Percentiles rank a stretch among this genome's conserved stretches.
These are phyloP conservation scores for Solanum corneliomulleri DNA, from an alignment of 257 asterid species.

Conservation along the genomic window DNA sequence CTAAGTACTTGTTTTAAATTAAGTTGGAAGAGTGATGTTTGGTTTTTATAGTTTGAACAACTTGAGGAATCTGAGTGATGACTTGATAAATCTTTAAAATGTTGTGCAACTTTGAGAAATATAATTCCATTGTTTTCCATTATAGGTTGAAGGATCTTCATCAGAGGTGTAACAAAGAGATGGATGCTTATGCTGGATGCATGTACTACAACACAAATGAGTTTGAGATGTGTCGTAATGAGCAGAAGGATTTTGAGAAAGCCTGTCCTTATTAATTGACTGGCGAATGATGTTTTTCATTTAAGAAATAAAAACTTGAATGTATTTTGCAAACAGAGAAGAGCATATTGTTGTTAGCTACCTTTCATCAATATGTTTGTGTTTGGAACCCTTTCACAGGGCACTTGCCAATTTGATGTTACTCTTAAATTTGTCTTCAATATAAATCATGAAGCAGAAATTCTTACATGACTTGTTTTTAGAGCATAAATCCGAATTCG, in stretches of 20 bases:
- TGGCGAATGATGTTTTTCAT: not conserved
- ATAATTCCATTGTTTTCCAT: not conserved
- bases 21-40: not conserved
- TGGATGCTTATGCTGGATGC: conserved; percentile 88
- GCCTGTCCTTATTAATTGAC: conserved; percentile 42
- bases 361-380: not conserved
- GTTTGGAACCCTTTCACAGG: not conserved
- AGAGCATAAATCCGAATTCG: not conserved
- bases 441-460: not conserved
- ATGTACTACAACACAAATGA: conserved; percentile 91
- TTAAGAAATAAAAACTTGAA: not conserved
- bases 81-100: not conserved
- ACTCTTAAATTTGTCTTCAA: not conserved
- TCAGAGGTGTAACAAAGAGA: conserved; percentile 78
- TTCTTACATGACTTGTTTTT: not conserved
- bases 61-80: not conserved
- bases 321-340: not conserved
- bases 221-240: conserved; percentile 85
- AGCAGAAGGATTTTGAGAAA: conserved; percentile 80
- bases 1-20: not conserved
- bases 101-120: not conserved
- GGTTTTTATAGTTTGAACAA: not conserved
- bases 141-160: conserved; percentile 81
- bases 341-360: not conserved
- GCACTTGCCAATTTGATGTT: not conserved